Evolutionary conservation across 2,329 filamentous ascomycete species (phyloP).

Genomic region (Plenodomus lindquistii): DNA sequence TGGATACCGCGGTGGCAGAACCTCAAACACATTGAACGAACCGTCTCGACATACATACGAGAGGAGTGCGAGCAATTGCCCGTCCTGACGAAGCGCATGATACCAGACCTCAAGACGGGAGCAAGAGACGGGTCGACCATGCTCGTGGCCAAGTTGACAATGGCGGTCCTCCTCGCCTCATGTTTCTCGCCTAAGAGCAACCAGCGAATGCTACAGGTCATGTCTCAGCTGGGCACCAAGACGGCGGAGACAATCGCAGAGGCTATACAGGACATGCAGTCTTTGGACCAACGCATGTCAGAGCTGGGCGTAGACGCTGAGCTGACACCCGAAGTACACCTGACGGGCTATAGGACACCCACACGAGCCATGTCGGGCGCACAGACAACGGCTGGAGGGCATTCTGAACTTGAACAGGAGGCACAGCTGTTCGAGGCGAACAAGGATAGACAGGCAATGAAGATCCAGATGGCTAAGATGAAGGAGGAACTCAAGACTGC

Average conservation of each 20-base stretch:
- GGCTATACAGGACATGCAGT: constrained; percentile 47
- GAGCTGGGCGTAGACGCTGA: constrained; percentile 42
- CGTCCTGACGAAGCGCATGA: constrained; percentile 44
- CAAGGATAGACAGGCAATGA: constrained; percentile 50
- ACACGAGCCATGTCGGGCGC: constrained; percentile 36
- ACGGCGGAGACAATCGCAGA: constrained; percentile 45
- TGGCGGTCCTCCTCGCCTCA: constrained; percentile 53
- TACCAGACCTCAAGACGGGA: constrained; percentile 54
- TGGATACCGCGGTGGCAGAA: constrained; percentile 60
- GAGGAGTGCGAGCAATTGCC: constrained; percentile 49
- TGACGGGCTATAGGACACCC: constrained; percentile 39
- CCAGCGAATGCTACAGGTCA: constrained; percentile 51
- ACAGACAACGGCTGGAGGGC: constrained; percentile 37
- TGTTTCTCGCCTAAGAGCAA: constrained; percentile 54
- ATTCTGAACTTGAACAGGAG: constrained; percentile 54
- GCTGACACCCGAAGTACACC: constrained; percentile 37
- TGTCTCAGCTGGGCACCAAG: constrained; percentile 43
- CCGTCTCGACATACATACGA: constrained; percentile 54
- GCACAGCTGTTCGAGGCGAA: constrained; percentile 55
- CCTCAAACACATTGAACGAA: constrained; percentile 55
- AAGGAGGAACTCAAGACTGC: constrained; percentile 49
- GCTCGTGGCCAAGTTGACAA: constrained; percentile 50
- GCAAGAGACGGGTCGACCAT: constrained; percentile 50
- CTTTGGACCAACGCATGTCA: constrained; percentile 40
- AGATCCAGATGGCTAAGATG: constrained; percentile 46